phyloP scores from a whole-genome alignment of 305 asterid genomes.

The Fraxinus floribunda region DNA sequence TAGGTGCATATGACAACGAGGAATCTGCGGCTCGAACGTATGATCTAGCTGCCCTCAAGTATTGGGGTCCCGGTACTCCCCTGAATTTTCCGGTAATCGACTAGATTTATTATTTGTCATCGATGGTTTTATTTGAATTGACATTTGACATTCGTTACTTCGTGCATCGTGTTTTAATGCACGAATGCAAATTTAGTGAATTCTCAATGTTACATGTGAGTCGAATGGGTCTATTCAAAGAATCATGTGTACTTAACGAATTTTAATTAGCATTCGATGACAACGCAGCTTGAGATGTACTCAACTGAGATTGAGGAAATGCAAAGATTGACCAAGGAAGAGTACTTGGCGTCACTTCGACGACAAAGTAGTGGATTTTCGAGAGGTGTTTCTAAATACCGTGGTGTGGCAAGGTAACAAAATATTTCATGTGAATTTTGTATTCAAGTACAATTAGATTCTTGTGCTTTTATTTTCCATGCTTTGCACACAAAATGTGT shows the following conservation, averaged over 20 bases:
- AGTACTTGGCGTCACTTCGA: constrained; percentile 65
- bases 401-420: constrained; percentile 89
- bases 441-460: constrained; percentile 23
- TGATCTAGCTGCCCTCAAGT: constrained; percentile 91
- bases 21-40: constrained; percentile 87
- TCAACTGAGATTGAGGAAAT: constrained; percentile 57
- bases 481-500: constrained; percentile 18
- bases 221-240: neutral
- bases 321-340: constrained; percentile 63
- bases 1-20: constrained; percentile 89
- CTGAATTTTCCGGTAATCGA: constrained; percentile 73
- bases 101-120: neutral
- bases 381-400: constrained; percentile 77
- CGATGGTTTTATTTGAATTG: neutral
- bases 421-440: constrained; percentile 16
- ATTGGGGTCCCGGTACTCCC: constrained; percentile 64
- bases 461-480: constrained; percentile 20
- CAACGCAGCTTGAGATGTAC: constrained; percentile 58
- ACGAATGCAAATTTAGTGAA: neutral
- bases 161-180: neutral
- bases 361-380: constrained; percentile 88
- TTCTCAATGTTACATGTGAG: neutral
- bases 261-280: constrained; percentile 5
- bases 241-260: neutral
- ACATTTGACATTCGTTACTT: neutral